phyloP scores from a whole-genome alignment of 2,329 filamentous ascomycete species.

The Cercospora citrullina region DNA sequence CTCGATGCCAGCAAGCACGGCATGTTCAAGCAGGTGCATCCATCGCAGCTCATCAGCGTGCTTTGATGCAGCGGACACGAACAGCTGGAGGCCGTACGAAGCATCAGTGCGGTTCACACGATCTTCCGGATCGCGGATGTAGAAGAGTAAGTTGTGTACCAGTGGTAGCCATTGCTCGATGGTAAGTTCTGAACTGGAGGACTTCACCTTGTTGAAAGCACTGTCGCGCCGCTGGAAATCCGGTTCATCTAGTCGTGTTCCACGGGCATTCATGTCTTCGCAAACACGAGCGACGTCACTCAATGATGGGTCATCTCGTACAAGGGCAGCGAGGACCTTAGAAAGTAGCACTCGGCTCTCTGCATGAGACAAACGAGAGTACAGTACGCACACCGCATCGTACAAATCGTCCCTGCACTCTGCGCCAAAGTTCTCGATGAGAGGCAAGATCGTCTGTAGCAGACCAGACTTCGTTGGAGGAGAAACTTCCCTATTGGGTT shows the following conservation, averaged over 20 bases:
- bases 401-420: constrained; percentile 59
- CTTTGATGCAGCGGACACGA: constrained; percentile 63
- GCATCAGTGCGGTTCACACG: constrained; percentile 83
- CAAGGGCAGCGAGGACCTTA: constrained; percentile 70
- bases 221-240: constrained; percentile 80
- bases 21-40: constrained; percentile 59
- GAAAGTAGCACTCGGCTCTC: constrained; percentile 73
- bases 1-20: constrained; percentile 75
- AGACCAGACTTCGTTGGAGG: constrained; percentile 81
- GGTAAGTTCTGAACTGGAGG: constrained; percentile 62
- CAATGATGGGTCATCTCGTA: constrained; percentile 62
- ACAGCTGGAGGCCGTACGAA: constrained; percentile 74
- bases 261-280: constrained; percentile 77
- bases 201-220: constrained; percentile 73
- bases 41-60: constrained; percentile 51
- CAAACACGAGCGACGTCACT: constrained; percentile 68
- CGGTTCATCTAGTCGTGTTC: constrained; percentile 73
- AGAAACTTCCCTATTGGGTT: constrained; percentile 79
- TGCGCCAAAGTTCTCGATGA: constrained; percentile 44
- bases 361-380: constrained; percentile 85
- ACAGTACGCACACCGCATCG: constrained; percentile 73
- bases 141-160: constrained; percentile 85
- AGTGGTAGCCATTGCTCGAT: constrained; percentile 82
- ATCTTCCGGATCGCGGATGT: constrained; percentile 82
- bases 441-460: constrained; percentile 76